Evolutionary conservation across 2,329 filamentous ascomycete genomes (phyloP).

Genomic region (Pseudogymnoascus sp.): DNA sequence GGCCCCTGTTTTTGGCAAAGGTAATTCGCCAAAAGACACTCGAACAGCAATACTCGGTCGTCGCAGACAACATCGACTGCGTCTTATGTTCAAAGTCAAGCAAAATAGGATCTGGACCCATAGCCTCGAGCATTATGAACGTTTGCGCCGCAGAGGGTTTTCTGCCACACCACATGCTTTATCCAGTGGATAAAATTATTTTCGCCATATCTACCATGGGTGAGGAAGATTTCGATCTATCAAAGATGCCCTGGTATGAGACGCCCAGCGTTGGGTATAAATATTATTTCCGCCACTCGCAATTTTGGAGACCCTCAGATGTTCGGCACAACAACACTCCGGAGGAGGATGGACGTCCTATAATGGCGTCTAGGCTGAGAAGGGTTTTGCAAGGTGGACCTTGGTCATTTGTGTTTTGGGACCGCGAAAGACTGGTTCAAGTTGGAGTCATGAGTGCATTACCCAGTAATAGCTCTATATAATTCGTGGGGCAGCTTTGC

Average conservation of each 20-base stretch:
- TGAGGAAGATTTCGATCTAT: neutral
- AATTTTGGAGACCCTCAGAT: neutral
- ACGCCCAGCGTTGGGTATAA: neutral
- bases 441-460: neutral
- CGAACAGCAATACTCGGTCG: neutral
- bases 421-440: neutral
- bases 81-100: neutral
- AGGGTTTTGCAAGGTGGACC: neutral
- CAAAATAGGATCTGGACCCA: neutral
- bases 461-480: neutral
- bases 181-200: neutral
- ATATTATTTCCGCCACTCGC: neutral
- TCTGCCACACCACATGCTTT: neutral
- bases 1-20: neutral
- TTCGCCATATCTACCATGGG: neutral
- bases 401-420: neutral
- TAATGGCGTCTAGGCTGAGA: neutral
- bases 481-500: neutral
- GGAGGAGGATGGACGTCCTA: neutral
- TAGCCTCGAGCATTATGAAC: neutral
- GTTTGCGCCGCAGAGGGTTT: neutral
- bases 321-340: neutral
- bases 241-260: neutral
- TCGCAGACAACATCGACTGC: neutral
- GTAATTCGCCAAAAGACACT: neutral